phyloP scores from a whole-genome alignment of 208 protist genomes.

The Crithidia acanthocephali region DNA sequence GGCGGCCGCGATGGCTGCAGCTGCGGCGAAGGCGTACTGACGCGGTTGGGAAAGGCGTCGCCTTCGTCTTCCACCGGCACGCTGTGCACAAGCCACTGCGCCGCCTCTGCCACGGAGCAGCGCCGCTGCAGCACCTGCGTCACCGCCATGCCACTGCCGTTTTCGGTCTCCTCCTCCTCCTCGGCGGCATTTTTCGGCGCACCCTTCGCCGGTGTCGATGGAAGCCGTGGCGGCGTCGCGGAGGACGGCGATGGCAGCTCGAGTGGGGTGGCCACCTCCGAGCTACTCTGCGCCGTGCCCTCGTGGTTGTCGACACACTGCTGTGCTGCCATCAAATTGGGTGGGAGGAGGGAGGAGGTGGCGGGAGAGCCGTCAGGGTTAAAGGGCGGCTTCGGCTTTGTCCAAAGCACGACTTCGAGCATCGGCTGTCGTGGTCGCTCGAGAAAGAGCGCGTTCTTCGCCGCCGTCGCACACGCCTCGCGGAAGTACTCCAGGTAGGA shows the following conservation, averaged over 20 bases:
- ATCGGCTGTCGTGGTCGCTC: conserved; percentile 43
- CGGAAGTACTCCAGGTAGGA: conserved; percentile 55
- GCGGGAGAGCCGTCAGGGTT: not conserved
- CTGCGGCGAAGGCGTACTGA: not conserved
- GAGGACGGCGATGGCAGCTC: not conserved
- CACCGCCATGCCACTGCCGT: not conserved
- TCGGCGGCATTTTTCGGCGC: not conserved
- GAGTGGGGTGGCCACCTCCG: not conserved
- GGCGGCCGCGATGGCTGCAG: not conserved
- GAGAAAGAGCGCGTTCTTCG: conserved; percentile 41
- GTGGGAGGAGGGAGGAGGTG: not conserved
- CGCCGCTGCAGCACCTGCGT: conserved; percentile 20
- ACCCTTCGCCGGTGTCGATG: not conserved
- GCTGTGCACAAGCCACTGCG: conserved; percentile 15
- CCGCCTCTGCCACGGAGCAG: conserved; percentile 7
- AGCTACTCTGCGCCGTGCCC: not conserved
- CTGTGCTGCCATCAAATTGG: not conserved
- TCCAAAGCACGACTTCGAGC: conserved; percentile 37
- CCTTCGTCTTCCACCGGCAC: conserved; percentile 9
- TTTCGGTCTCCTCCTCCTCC: not conserved
- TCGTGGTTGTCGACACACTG: conserved; percentile 14
- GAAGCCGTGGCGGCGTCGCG: not conserved
- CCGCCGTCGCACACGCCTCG: conserved; percentile 45
- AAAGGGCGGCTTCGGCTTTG: not conserved
- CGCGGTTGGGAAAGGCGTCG: not conserved